A percentile compares a stretch with the other conserved stretches of the same genome.
phyloP scores from a whole-genome alignment of 257 asterid genomes.

The Paulownia fortunei region DNA sequence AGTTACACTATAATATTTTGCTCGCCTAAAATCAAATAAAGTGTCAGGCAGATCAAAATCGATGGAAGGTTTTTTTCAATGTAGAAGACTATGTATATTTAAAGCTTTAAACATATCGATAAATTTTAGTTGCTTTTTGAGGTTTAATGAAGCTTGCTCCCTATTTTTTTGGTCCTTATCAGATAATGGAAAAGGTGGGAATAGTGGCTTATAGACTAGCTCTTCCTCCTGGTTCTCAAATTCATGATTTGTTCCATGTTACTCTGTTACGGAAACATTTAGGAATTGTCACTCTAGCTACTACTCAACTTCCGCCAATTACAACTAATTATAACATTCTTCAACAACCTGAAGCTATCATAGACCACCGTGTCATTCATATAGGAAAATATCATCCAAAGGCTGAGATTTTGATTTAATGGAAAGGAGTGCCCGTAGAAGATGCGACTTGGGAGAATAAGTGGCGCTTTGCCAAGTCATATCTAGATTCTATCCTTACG shows the following conservation, averaged over 20 bases:
- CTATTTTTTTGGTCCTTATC: neutral
- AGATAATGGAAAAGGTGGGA: neutral
- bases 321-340: neutral
- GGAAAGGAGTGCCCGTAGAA: neutral
- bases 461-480: neutral
- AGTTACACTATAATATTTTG: neutral
- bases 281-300: neutral
- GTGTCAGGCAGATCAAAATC: neutral
- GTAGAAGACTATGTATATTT: slow-evolving; percentile 16
- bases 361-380: neutral
- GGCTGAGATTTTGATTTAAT: slow-evolving; percentile 1
- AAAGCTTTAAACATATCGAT: slow-evolving; percentile 15
- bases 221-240: neutral
- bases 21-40: neutral
- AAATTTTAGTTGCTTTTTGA: neutral
- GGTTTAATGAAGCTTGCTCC: neutral
- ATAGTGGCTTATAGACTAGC: slow-evolving; percentile 1
- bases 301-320: neutral
- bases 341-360: slow-evolving; percentile 1
- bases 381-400: slow-evolving; percentile 19
- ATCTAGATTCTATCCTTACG: slow-evolving; percentile 12
- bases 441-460: slow-evolving; percentile 13
- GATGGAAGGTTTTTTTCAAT: neutral
- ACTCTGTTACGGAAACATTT: slow-evolving; percentile 17
- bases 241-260: slow-evolving; percentile 21